A percentile compares a stretch with the other conserved stretches of the same genome.
phyloP scores from a whole-genome alignment of 1,284 basidiomycete genomes.

The Pseudozyma hubeiensis region DNA sequence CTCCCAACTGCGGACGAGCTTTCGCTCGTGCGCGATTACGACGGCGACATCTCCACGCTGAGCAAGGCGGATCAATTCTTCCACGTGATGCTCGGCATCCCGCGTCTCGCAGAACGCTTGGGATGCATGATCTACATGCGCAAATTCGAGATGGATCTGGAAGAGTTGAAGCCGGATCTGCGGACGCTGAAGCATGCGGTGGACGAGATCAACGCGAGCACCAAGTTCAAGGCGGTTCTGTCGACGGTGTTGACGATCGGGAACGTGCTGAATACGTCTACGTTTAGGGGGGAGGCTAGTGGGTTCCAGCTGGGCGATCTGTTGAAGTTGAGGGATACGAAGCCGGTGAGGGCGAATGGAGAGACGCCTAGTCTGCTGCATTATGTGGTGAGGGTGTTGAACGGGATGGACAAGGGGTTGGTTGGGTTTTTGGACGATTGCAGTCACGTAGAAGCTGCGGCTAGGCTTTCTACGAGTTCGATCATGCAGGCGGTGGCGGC shows the following conservation, averaged over 20 bases:
- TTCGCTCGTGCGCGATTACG: conserved; percentile 57
- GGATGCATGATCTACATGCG: conserved; percentile 85
- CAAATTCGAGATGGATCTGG: conserved; percentile 82
- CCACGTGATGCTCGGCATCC: conserved; percentile 81
- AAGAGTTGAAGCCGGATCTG: conserved; percentile 85
- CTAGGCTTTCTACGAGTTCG: conserved; percentile 50
- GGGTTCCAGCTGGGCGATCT: conserved; percentile 86
- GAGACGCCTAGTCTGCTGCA: conserved; percentile 87
- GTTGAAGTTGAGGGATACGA: conserved; percentile 86
- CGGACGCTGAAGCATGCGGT: conserved; percentile 80
- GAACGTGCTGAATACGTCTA: conserved; percentile 83
- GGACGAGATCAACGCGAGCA: conserved; percentile 78
- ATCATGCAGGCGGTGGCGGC: conserved; percentile 40
- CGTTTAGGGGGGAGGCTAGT: conserved; percentile 82
- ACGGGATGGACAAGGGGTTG: conserved; percentile 77
- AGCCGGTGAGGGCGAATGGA: conserved; percentile 76
- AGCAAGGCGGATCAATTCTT: conserved; percentile 85
- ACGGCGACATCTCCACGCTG: conserved; percentile 47
- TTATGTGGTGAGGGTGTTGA: conserved; percentile 81
- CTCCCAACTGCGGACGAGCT: conserved; percentile 60
- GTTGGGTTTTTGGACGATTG: conserved; percentile 83
- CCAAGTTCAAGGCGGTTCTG: conserved; percentile 79
- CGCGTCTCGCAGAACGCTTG: conserved; percentile 78
- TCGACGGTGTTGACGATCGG: conserved; percentile 77
- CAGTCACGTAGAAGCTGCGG: conserved; percentile 81